A percentile compares a stretch with the other conserved stretches of the same genome.
Conservation (phyloP, 306 rosid genomes). For the Fagus sylvatica region DNA sequence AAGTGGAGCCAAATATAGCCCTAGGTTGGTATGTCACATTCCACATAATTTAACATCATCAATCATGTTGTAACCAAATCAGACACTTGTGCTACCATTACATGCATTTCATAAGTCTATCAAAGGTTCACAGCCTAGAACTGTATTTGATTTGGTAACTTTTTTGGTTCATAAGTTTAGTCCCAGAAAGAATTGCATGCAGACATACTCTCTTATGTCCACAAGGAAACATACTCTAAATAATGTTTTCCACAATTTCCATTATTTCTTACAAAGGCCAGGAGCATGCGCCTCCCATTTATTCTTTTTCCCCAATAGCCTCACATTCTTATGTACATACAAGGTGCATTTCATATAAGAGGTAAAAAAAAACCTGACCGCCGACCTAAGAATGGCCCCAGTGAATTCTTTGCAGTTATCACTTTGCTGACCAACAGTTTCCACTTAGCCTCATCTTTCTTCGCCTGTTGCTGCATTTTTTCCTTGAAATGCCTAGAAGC, state of each 20-base stretch:
- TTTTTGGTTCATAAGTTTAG: too few relatives aligned
- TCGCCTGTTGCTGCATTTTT: conserved; percentile 40
- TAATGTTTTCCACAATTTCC: neutral
- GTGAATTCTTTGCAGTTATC: conserved; percentile 24
- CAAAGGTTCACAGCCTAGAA: neutral
- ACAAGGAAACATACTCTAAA: neutral
- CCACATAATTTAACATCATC: neutral
- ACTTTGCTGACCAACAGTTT: conserved; percentile 50
- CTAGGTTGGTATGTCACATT: neutral
- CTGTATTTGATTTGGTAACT: neutral
- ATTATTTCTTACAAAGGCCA: neutral
- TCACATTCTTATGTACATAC: neutral
- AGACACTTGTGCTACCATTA: neutral
- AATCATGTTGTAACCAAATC: neutral
- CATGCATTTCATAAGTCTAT: neutral
- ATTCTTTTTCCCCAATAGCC: neutral
- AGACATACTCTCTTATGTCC: neutral
- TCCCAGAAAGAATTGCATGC: neutral
- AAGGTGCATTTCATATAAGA: neutral
- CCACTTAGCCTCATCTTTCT: conserved; percentile 50
- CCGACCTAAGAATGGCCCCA: conserved; percentile 15
- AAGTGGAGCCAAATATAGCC: neutral
- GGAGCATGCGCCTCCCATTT: neutral
- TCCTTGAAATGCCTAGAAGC: conserved; percentile 41
- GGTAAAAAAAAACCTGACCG: conserved; percentile 21